Evolutionary conservation across 2,329 filamentous ascomycete species (phyloP).

Genomic region (Paecilomyces dactylethromorphus): DNA sequence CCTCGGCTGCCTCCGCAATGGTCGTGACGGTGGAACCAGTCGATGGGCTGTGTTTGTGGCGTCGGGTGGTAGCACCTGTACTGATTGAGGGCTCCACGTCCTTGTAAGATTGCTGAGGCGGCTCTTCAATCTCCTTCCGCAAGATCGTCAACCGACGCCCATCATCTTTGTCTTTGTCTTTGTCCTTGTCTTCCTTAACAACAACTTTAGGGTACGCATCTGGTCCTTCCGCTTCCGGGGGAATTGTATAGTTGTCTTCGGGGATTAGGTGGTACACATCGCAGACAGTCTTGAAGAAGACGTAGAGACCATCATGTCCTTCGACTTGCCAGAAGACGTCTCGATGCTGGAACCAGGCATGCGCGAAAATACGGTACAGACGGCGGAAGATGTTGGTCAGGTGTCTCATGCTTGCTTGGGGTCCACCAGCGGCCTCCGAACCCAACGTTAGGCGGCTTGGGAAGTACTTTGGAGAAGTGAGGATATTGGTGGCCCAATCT

Average conservation of each 20-base stretch:
- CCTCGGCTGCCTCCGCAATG: constrained; percentile 76
- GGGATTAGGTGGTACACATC: constrained; percentile 85
- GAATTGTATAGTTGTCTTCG: constrained; percentile 92
- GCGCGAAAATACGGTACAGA: constrained; percentile 93
- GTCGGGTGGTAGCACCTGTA: constrained; percentile 65
- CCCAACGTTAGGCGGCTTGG: constrained; percentile 70
- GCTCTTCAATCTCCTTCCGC: constrained; percentile 23
- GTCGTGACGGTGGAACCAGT: constrained; percentile 73
- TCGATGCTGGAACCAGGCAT: constrained; percentile 97
- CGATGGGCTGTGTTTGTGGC: constrained; percentile 77
- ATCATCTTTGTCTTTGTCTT: constrained; percentile 16
- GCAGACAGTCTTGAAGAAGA: constrained; percentile 95
- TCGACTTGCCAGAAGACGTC: constrained; percentile 95
- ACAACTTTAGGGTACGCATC: constrained; percentile 40
- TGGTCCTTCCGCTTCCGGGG: constrained; percentile 82
- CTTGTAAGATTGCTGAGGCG: constrained; percentile 7
- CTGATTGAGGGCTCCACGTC: constrained; percentile 40
- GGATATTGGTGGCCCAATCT: constrained; percentile 92
- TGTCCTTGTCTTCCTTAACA: constrained; percentile 13
- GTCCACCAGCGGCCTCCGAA: constrained; percentile 34
- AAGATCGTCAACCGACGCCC: constrained; percentile 30
- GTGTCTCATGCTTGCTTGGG: constrained; percentile 51
- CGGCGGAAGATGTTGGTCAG: constrained; percentile 91
- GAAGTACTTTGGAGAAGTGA: constrained; percentile 93
- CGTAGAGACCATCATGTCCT: constrained; percentile 81